phyloP scores from a whole-genome alignment of 257 asterid species.

The Paulownia fortunei region DNA sequence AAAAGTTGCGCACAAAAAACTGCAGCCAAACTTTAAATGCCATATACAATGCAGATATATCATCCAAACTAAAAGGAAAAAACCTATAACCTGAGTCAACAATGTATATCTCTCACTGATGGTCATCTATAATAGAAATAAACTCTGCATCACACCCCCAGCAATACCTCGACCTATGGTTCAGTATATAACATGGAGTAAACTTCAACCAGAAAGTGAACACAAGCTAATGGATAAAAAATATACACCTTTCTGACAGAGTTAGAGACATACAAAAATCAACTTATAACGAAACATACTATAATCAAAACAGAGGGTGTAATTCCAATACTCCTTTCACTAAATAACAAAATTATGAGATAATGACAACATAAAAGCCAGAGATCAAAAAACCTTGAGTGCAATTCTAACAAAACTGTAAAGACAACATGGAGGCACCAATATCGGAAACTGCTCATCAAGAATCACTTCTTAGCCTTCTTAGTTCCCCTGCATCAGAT shows the following conservation, averaged over 20 bases:
- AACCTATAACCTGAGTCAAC: no score
- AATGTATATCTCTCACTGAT: no score
- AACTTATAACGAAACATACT: background rate
- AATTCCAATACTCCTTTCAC: constrained; percentile 39
- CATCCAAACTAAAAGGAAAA: no score
- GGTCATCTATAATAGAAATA: background rate
- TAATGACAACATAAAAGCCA: constrained; percentile 29
- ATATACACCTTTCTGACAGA: background rate
- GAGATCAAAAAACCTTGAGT: constrained; percentile 35
- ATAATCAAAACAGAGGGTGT: constrained; percentile 28
- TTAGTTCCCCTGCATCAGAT: constrained; percentile 60
- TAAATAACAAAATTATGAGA: constrained; percentile 43
- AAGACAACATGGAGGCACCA: constrained; percentile 19
- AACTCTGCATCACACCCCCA: background rate
- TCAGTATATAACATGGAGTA: background rate
- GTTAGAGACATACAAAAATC: background rate
- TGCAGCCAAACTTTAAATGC: no score
- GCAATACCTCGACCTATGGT: background rate
- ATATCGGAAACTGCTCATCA: constrained; percentile 10
- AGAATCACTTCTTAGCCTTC: constrained; percentile 75
- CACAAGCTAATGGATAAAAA: background rate
- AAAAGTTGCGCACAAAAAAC: no score
- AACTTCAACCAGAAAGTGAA: background rate
- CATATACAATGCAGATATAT: no score
- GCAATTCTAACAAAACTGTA: constrained; percentile 35